phyloP scores from a whole-genome alignment of 495 filamentous ascomycete species.

The Tuber melanosporum region DNA sequence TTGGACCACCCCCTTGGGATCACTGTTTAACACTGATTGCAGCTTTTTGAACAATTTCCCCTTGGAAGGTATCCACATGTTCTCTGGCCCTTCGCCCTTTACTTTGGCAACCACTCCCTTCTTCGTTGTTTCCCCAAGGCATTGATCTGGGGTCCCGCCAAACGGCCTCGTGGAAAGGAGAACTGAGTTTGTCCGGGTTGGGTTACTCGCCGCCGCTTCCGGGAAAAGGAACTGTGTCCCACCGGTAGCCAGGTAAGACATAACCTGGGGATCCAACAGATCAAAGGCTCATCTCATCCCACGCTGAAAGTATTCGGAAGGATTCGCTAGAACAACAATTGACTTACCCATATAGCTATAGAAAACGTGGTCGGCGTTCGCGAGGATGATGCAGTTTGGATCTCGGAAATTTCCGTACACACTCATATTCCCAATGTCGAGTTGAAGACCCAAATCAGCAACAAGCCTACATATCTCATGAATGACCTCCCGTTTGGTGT shows the following conservation, averaged over 20 bases:
- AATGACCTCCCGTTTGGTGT: conserved; percentile 21
- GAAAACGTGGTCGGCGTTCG: conserved; percentile 6
- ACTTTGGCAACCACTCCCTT: conserved; percentile 22
- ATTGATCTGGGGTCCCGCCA: not conserved
- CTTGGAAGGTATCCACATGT: conserved; percentile 16
- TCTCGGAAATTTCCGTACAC: conserved; percentile 29
- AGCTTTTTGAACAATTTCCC: conserved; percentile 25
- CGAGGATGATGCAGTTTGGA: conserved; percentile 13
- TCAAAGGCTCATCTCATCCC: conserved; percentile 24
- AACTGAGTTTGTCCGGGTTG: conserved; percentile 18
- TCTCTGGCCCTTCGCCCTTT: conserved; percentile 7
- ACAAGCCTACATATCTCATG: conserved; percentile 15
- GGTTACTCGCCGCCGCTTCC: conserved; percentile 12
- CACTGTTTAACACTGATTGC: conserved; percentile 12
- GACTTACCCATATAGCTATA: conserved; percentile 31
- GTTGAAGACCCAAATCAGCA: conserved; percentile 15
- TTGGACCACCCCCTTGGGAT: conserved; percentile 14
- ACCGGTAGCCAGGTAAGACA: conserved; percentile 23
- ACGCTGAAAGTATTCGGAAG: conserved; percentile 31
- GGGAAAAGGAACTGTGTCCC: conserved; percentile 30
- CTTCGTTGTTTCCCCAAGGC: not conserved
- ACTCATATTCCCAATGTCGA: conserved; percentile 35
- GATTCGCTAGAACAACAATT: conserved; percentile 27
- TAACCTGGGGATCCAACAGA: conserved; percentile 20
- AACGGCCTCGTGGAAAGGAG: conserved; percentile 22